Base-by-base conservation (phyloP, 495 filamentous ascomycete genomes). In the Aspergillus cavernicola region DNA sequence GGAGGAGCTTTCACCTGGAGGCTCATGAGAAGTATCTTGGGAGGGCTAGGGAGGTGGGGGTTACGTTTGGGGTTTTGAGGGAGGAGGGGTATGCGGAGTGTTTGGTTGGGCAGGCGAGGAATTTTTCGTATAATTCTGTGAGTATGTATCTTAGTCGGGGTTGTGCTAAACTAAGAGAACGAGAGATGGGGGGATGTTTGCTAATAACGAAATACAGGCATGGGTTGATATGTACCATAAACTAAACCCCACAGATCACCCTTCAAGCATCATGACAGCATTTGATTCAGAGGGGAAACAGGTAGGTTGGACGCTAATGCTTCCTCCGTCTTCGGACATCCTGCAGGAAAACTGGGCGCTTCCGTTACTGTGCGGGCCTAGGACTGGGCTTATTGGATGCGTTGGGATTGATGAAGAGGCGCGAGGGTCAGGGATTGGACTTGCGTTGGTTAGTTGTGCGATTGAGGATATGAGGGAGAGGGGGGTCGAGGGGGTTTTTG, bases 221-320 rank as follows among this genome's bases (percentile, higher is more conserved):
- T 80, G 77, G 77, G 71, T 80, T 6, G 56, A 72, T 38, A 67
- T 66, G n/a, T 80, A 73, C 49, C 58, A 69, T 22, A 44, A 24
- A n/a, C 62, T 79, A 3, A 58, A 74, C 36, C 72, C 73, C 0
- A 56, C 43, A 1, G 49, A 70, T 16, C 65, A 74, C 60, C 74
- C 76, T 0, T 60, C 66, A 12, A 70, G 70, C 40, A 66, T 79
- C 23, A 76, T 80, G 73, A 60, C 64, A 2, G 77, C 74, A 2
- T 76, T 73, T 43, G 67, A 74, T 23, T 56, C 64, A 0, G 31
- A 67, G 6, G 70, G 70, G 0, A 62, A 62, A 10, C 77, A 80
- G 43, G 66, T 76, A 2, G 77, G 70, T 13, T 80, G 77, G 77
- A 76, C 76, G 1, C 42, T 80, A 24, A 79, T 79, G 76, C 66